Evolutionary conservation across 2,329 filamentous ascomycete genomes (phyloP).

Genomic region (Sclerotinia borealis): DNA sequence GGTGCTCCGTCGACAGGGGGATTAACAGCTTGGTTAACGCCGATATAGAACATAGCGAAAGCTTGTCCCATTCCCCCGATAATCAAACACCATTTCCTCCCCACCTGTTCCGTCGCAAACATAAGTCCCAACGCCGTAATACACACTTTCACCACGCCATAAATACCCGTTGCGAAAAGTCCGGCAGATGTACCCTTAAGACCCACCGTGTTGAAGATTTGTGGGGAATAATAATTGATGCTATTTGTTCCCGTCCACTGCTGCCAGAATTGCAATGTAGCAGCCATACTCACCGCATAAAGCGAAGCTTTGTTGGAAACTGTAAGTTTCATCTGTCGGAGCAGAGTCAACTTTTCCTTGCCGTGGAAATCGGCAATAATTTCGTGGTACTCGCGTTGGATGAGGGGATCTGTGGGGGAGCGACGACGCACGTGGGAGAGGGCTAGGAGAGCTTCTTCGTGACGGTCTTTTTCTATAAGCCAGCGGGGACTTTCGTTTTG

Average conservation of each 20-base stretch:
- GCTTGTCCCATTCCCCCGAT: constrained; percentile 51
- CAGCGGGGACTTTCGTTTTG: constrained; percentile 57
- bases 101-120: constrained; percentile 59
- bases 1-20: constrained; percentile 39
- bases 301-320: constrained; percentile 18
- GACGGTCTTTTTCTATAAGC: constrained; percentile 59
- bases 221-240: constrained; percentile 59
- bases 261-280: constrained; percentile 52
- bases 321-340: constrained; percentile 31
- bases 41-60: constrained; percentile 59
- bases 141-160: constrained; percentile 63
- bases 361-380: constrained; percentile 43
- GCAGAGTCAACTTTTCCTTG: constrained; percentile 39
- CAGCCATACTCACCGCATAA: constrained; percentile 41
- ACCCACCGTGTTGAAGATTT: constrained; percentile 61
- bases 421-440: constrained; percentile 47
- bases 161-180: constrained; percentile 66
- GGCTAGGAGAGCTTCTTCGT: constrained; percentile 53
- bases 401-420: constrained; percentile 44
- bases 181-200: constrained; percentile 50
- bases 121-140: constrained; percentile 57
- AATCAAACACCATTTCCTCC: constrained; percentile 51
- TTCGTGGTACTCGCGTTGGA: constrained; percentile 43
- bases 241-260: constrained; percentile 52
- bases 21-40: constrained; percentile 44